A percentile compares a stretch with the other conserved stretches of the same genome.
Conservation (phyloP, 108 stramenopile genomes). For the Parietichytrium sp. region DNA sequence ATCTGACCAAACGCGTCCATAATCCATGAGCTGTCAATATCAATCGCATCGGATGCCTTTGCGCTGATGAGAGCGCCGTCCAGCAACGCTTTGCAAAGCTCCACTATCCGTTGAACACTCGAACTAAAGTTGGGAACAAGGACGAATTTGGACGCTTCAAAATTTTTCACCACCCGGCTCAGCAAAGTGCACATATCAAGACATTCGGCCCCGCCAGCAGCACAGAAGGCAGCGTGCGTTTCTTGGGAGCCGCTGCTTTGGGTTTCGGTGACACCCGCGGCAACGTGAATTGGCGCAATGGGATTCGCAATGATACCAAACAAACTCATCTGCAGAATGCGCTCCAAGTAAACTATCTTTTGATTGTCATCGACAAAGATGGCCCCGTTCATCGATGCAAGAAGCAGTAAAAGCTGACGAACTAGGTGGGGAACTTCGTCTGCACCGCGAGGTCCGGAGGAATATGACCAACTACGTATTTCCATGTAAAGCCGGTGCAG, state of each 20-base stretch:
- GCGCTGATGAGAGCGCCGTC: neutral
- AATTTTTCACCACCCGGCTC: neutral
- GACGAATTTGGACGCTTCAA: neutral
- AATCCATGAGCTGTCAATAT: conserved; percentile 32
- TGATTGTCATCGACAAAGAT: neutral
- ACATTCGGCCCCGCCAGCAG: conserved; percentile 25
- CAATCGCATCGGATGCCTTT: neutral
- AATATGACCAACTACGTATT: neutral
- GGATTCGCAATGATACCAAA: conserved; percentile 13
- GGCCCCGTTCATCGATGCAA: neutral
- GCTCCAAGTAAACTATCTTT: neutral
- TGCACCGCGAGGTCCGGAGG: neutral
- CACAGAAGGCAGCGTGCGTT: conserved; percentile 10
- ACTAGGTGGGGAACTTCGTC: neutral
- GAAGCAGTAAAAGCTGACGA: neutral
- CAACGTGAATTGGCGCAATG: neutral
- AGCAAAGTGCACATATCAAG: conserved; percentile 21
- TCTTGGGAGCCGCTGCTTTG: neutral
- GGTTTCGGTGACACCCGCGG: neutral
- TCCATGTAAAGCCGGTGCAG: neutral
- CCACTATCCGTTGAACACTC: neutral
- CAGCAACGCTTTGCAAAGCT: conserved; percentile 4
- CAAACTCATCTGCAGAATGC: neutral
- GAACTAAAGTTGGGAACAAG: neutral
- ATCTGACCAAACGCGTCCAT: conserved; percentile 22